phyloP scores from a whole-genome alignment of 2,329 filamentous ascomycete species.

The Penicillium sp. region DNA sequence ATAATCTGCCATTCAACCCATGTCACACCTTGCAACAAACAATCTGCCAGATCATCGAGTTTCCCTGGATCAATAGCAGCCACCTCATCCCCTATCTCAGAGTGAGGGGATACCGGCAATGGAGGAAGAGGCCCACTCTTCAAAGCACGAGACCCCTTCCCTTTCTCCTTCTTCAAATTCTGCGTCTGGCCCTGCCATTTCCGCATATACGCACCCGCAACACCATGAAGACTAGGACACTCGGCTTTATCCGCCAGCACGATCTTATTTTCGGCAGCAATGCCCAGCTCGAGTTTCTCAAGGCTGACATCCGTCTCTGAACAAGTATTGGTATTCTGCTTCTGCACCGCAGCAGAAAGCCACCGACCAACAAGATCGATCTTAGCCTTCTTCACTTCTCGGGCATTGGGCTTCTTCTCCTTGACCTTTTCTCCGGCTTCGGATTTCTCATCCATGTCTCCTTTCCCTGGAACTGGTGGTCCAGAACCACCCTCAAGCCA shows the following conservation, averaged over 20 bases:
- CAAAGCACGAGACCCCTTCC: not conserved
- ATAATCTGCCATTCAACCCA: constrained; percentile 70
- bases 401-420: constrained; percentile 23
- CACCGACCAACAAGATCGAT: constrained; percentile 62
- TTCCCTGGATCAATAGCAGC: constrained; percentile 49
- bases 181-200: constrained; percentile 29
- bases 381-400: constrained; percentile 54
- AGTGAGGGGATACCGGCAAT: not conserved
- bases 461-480: not conserved
- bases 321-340: constrained; percentile 2
- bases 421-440: not conserved
- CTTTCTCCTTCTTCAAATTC: constrained; percentile 11
- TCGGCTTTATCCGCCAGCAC: constrained; percentile 16
- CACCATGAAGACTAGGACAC: constrained; percentile 19
- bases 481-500: constrained; percentile 46
- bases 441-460: not conserved
- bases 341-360: constrained; percentile 38
- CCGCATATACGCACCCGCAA: constrained; percentile 31
- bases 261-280: constrained; percentile 14
- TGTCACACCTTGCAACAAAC: constrained; percentile 72
- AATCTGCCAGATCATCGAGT: constrained; percentile 79
- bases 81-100: not conserved
- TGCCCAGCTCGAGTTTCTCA: not conserved
- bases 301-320: not conserved
- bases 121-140: not conserved